Conservation (phyloP, 129 eudicot genomes). For the Kitagawia praeruptora region DNA sequence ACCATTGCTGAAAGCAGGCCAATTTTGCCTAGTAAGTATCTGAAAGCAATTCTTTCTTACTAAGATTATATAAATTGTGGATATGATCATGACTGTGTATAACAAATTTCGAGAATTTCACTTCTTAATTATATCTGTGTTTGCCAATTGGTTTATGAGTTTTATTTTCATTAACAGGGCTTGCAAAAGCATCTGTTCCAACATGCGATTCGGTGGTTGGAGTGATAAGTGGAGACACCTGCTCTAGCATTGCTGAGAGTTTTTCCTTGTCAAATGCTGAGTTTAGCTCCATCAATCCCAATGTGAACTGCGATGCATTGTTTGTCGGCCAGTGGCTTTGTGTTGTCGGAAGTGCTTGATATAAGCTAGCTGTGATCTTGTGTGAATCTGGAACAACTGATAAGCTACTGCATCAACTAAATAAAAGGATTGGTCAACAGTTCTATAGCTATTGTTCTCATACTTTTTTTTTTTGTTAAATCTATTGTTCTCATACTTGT, state of each 20-base stretch:
- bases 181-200: background rate
- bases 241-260: conserved; percentile 1
- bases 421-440: background rate
- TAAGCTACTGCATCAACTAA: background rate
- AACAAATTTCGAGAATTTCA: background rate
- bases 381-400: background rate
- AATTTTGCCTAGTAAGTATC: background rate
- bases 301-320: background rate
- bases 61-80: background rate
- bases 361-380: background rate
- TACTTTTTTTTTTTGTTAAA: no score
- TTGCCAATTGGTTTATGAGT: background rate
- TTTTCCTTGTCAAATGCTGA: background rate
- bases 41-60: background rate
- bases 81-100: background rate
- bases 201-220: background rate
- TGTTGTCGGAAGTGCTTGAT: conserved; percentile 3
- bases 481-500: no score
- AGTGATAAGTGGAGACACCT: background rate
- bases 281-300: background rate
- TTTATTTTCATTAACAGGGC: background rate
- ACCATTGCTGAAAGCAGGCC: background rate
- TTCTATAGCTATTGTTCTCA: background rate
- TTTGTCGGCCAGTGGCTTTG: background rate
- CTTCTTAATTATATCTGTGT: background rate